phyloP scores from a whole-genome alignment of 1,284 basidiomycete species.

The Rhodotorula mucilaginosa region DNA sequence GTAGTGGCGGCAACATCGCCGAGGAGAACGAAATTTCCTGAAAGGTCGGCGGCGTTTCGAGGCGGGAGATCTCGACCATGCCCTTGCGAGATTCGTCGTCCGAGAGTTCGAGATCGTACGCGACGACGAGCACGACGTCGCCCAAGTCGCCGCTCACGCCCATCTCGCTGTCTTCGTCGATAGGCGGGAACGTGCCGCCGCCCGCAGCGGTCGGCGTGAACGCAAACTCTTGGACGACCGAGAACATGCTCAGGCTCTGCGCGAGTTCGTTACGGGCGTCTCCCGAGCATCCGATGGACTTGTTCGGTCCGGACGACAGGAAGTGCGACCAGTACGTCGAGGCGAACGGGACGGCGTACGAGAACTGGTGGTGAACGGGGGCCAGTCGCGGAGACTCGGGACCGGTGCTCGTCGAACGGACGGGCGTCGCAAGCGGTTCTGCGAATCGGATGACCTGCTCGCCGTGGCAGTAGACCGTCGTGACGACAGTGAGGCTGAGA shows the following conservation, averaged over 20 bases:
- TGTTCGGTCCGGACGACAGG: slow-evolving; percentile 8
- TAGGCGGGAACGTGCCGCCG: background rate
- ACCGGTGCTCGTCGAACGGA: background rate
- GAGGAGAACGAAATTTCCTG: no score
- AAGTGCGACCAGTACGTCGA: slow-evolving; percentile 49
- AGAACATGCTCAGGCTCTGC: slow-evolving; percentile 47
- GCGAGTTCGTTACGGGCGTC: slow-evolving; percentile 47
- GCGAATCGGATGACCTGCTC: slow-evolving; percentile 28
- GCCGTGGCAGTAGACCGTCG: slow-evolving; percentile 48
- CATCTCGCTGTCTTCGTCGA: background rate
- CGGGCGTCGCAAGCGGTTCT: slow-evolving; percentile 15
- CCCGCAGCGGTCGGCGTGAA: slow-evolving; percentile 22
- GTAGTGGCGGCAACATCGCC: background rate
- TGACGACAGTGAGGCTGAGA: slow-evolving; percentile 38
- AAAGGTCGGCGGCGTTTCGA: background rate
- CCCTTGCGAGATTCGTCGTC: slow-evolving; percentile 10
- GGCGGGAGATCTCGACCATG: slow-evolving; percentile 21
- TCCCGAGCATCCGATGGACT: slow-evolving; percentile 33
- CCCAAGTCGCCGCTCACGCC: slow-evolving; percentile 42
- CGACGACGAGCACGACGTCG: slow-evolving; percentile 50
- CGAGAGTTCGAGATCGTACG: slow-evolving; percentile 47
- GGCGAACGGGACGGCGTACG: slow-evolving; percentile 45
- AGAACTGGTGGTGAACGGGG: slow-evolving; percentile 9
- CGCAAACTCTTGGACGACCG: slow-evolving; percentile 50
- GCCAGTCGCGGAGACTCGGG: background rate